Evolutionary conservation across 257 asterid species (phyloP).

Genomic region (Pogostemon cablin): DNA sequence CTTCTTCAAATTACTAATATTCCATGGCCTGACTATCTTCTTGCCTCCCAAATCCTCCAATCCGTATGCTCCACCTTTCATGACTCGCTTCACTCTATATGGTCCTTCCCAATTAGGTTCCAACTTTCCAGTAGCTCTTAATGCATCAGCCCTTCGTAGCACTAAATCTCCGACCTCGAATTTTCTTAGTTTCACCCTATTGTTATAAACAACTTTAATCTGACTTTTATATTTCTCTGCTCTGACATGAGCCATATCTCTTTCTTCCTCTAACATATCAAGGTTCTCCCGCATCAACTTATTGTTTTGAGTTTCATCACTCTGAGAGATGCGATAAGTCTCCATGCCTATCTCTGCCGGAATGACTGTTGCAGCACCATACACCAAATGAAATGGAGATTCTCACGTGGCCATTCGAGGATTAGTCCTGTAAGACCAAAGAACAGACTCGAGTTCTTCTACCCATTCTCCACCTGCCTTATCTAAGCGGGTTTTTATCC

Average conservation of each 20-base stretch:
- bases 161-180: not conserved
- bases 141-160: not conserved
- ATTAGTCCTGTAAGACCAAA: not conserved
- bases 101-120: slow-evolving; percentile 4
- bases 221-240: too few relatives aligned
- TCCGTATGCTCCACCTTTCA: not conserved
- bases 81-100: not conserved
- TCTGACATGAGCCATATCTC: not conserved
- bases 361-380: not conserved
- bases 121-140: not conserved
- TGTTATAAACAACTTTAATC: too few relatives aligned
- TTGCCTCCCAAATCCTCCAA: not conserved
- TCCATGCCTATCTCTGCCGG: not conserved
- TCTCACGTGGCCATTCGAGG: not conserved
- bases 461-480: not conserved
- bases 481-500: not conserved
- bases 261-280: not conserved
- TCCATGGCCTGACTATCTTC: too few relatives aligned
- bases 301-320: too few relatives aligned
- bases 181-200: too few relatives aligned
- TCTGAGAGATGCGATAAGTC: not conserved
- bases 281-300: not conserved
- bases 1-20: too few relatives aligned
- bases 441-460: not conserved
- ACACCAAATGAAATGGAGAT: not conserved